A percentile compares a stretch with the other conserved stretches of the same genome.
These are phyloP conservation scores for Lachnellula subtilissima DNA, from an alignment of 2,329 filamentous ascomycete genomes.

Conservation along the genomic window DNA sequence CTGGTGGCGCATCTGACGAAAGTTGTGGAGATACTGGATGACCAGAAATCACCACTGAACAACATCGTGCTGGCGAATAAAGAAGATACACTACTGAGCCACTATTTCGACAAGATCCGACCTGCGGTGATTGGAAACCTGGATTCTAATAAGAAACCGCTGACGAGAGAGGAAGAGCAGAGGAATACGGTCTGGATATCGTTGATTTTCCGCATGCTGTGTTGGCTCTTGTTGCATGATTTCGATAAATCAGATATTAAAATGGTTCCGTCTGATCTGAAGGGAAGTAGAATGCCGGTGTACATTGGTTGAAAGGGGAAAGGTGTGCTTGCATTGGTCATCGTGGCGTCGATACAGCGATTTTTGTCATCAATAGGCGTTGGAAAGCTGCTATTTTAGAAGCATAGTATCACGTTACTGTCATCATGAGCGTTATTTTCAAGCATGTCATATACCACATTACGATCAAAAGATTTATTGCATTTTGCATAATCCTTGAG, in stretches of 20 bases:
- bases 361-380: conserved; percentile 52
- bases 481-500: background rate
- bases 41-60: conserved; percentile 33
- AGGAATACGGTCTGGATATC: conserved; percentile 46
- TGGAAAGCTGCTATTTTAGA: conserved; percentile 43
- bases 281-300: conserved; percentile 50
- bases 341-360: conserved; percentile 56
- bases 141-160: conserved; percentile 22
- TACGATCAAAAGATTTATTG: background rate
- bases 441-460: background rate
- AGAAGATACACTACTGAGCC: conserved; percentile 46
- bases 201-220: conserved; percentile 51
- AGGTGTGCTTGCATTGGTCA: conserved; percentile 52
- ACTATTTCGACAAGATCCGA: conserved; percentile 46
- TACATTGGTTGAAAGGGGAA: conserved; percentile 39
- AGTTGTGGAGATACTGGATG: conserved; percentile 42
- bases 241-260: conserved; percentile 52
- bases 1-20: conserved; percentile 24
- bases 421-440: background rate
- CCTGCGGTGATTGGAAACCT: conserved; percentile 36
- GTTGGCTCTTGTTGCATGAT: conserved; percentile 52
- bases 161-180: conserved; percentile 13
- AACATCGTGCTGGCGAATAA: conserved; percentile 41
- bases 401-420: background rate
- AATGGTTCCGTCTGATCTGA: conserved; percentile 46